Evolutionary conservation across 176 grass and related monocot genomes (phyloP).

Genomic region (Thinopyrum elongatum): DNA sequence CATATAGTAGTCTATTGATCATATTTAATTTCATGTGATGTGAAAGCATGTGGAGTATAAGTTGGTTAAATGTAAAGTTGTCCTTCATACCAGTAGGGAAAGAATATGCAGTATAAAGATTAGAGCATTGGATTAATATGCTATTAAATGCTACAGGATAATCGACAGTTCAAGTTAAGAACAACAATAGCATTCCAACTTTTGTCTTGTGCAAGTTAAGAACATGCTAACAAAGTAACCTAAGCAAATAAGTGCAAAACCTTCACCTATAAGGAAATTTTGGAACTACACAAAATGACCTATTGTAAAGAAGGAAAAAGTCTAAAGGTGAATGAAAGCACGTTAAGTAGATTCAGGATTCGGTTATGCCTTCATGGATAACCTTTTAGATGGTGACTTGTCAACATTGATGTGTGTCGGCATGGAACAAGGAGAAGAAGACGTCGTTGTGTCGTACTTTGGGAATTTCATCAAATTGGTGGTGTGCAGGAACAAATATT

Average conservation of each 20-base stretch:
- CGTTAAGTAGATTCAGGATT: too few species aligned
- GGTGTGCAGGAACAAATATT: too few species aligned
- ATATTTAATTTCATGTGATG: conserved; percentile 85
- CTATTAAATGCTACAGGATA: neutral
- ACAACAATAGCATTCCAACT: neutral
- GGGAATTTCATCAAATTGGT: too few species aligned
- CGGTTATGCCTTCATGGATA: neutral
- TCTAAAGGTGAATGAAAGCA: neutral
- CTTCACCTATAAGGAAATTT: neutral
- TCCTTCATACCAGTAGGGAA: conserved; percentile 69
- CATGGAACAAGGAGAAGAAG: too few species aligned
- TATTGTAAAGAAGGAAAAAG: neutral
- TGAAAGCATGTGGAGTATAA: conserved; percentile 35
- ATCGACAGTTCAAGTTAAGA: too few species aligned
- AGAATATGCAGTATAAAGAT: neutral
- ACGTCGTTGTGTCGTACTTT: too few species aligned
- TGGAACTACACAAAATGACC: neutral
- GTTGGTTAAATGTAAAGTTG: conserved; percentile 8
- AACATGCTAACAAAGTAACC: neutral
- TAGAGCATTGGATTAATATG: neutral
- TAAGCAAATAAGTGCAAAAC: neutral
- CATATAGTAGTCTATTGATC: conserved; percentile 9
- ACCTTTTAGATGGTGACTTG: neutral
- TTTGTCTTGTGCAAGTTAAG: too few species aligned
- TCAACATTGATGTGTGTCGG: neutral